A percentile compares a stretch with the other conserved stretches of the same genome.
Conservation (phyloP, 305 asterid species). For the Ajuga reptans region DNA sequence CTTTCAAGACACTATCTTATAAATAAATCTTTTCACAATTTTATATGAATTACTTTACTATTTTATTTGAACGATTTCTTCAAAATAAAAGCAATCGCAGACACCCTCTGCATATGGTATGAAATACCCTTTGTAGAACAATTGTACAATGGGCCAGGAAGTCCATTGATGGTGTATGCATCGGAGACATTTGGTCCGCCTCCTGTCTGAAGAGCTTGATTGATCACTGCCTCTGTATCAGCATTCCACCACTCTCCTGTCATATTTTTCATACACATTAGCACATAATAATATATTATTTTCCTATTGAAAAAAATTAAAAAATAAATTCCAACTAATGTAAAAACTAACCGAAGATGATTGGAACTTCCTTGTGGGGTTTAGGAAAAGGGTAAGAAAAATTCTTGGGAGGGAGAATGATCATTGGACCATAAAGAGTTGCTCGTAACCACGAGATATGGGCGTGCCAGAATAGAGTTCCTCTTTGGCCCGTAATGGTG, state of each 20-base stretch:
- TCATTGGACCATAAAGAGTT: slow-evolving; percentile 23
- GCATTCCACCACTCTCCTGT: slow-evolving; percentile 32
- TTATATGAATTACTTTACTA: no score
- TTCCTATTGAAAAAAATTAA: no score
- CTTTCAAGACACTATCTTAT: no score
- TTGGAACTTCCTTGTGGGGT: slow-evolving; percentile 21
- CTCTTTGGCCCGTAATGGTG: slow-evolving; percentile 27
- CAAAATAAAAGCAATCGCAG: no score
- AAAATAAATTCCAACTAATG: no score
- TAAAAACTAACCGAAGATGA: slow-evolving; percentile 23
- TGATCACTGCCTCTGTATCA: slow-evolving; percentile 25
- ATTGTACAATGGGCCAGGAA: slow-evolving; percentile 22
- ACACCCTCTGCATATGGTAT: not conserved
- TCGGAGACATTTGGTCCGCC: slow-evolving; percentile 31
- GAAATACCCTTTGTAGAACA: slow-evolving; percentile 24
- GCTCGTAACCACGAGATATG: slow-evolving; percentile 27
- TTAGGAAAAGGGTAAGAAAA: slow-evolving; percentile 25
- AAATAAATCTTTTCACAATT: no score
- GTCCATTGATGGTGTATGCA: slow-evolving; percentile 30
- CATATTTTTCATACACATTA: not conserved
- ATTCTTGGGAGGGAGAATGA: slow-evolving; percentile 13
- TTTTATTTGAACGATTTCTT: no score
- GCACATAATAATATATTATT: not conserved
- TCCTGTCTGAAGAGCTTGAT: slow-evolving; percentile 19
- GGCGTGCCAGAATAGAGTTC: slow-evolving; percentile 28